phyloP scores from a whole-genome alignment of 106 monocot species.

The Acanthochlamys bracteata region DNA sequence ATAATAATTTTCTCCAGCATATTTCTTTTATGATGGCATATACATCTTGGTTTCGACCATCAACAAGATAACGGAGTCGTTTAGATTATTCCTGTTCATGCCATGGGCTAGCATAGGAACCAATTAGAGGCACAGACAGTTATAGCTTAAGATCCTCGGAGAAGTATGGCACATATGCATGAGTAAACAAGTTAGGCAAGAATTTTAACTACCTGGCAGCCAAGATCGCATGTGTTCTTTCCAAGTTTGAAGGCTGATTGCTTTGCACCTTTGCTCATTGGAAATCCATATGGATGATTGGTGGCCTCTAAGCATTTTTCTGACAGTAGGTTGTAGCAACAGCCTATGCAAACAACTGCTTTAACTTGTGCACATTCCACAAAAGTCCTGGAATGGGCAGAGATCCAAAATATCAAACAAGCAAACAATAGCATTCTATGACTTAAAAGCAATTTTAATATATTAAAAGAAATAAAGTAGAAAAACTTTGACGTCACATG shows the following conservation, averaged over 20 bases:
- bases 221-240: constrained; percentile 90
- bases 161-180: too few relatives aligned
- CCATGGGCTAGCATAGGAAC: too few relatives aligned
- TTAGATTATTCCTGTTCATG: too few relatives aligned
- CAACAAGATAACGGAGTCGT: too few relatives aligned
- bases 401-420: background rate
- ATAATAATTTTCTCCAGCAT: too few relatives aligned
- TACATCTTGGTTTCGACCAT: too few relatives aligned
- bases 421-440: background rate
- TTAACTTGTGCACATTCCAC: constrained; percentile 68
- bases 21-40: too few relatives aligned
- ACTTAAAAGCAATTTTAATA: background rate
- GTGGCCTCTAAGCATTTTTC: constrained; percentile 33
- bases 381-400: constrained; percentile 51
- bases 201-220: constrained; percentile 63
- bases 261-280: constrained; percentile 70
- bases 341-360: constrained; percentile 75
- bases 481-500: too few relatives aligned
- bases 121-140: too few relatives aligned
- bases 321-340: constrained; percentile 90
- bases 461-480: constrained; percentile 1
- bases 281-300: constrained; percentile 39
- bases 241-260: constrained; percentile 31
- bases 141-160: too few relatives aligned
- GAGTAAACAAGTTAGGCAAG: too few relatives aligned